Percentiles rank a stretch among this genome's conserved stretches.
Evolutionary conservation across 2,329 filamentous ascomycete genomes (phyloP).

Genomic region (Phyllosticta citrichinensis): DNA sequence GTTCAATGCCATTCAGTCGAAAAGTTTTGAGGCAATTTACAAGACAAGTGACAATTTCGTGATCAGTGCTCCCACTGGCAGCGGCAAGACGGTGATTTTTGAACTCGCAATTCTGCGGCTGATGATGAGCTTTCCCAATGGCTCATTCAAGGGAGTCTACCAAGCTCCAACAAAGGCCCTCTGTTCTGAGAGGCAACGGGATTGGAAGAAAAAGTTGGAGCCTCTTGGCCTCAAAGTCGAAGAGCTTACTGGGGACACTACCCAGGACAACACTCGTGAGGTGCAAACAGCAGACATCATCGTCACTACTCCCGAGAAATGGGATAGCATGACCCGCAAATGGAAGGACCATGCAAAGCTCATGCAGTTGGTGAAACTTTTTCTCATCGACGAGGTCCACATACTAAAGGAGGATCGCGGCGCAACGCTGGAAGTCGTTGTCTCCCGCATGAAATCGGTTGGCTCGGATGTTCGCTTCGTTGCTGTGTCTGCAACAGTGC

Average conservation of each 20-base stretch:
- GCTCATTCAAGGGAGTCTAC: constrained; percentile 71
- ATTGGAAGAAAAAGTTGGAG: constrained; percentile 69
- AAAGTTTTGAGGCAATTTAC: constrained; percentile 60
- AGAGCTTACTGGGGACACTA: constrained; percentile 75
- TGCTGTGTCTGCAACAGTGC: constrained; percentile 73
- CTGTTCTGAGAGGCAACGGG: constrained; percentile 63
- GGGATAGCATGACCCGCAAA: constrained; percentile 80
- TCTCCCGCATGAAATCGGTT: constrained; percentile 79
- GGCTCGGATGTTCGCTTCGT: constrained; percentile 68
- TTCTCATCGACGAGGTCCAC: constrained; percentile 81
- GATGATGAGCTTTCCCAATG: constrained; percentile 44
- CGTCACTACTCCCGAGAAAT: constrained; percentile 81
- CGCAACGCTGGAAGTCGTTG: constrained; percentile 71
- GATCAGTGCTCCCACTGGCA: constrained; percentile 71
- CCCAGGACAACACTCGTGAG: constrained; percentile 52
- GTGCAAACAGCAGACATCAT: constrained; percentile 72
- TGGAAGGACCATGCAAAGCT: constrained; percentile 73
- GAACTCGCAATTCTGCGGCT: constrained; percentile 74
- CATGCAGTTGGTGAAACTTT: constrained; percentile 65
- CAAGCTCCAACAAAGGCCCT: constrained; percentile 77
- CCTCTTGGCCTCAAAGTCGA: constrained; percentile 58
- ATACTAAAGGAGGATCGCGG: constrained; percentile 72
- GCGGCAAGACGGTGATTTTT: constrained; percentile 73
- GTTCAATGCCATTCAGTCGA: constrained; percentile 78
- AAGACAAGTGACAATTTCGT: constrained; percentile 64